phyloP scores from a whole-genome alignment of 331 rosid genomes.

The Saraca asoca region DNA sequence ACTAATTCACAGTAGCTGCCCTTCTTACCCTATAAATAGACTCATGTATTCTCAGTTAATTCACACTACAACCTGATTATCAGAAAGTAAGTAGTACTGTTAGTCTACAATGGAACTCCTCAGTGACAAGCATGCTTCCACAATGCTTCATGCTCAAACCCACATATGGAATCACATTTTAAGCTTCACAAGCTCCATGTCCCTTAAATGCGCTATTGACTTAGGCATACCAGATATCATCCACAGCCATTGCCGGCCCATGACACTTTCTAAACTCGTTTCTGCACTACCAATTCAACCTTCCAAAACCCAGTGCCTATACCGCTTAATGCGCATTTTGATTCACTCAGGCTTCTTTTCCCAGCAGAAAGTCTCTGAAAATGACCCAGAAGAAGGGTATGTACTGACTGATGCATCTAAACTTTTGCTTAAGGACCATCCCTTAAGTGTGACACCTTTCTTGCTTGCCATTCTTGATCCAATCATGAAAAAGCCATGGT shows the following conservation, averaged over 20 bases:
- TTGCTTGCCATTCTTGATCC: slow-evolving; percentile 32
- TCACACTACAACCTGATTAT: not conserved
- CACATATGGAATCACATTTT: slow-evolving; percentile 33
- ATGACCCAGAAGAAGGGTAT: not conserved
- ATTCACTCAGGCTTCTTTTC: slow-evolving; percentile 26
- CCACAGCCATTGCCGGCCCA: slow-evolving; percentile 42
- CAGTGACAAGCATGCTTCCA: not conserved
- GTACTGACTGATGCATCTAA: slow-evolving; percentile 23
- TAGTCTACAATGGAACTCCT: not conserved
- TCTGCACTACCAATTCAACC: slow-evolving; percentile 32
- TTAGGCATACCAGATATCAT: slow-evolving; percentile 46
- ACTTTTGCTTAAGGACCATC: too few species aligned
- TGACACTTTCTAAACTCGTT: slow-evolving; percentile 36
- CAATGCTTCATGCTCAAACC: slow-evolving; percentile 35
- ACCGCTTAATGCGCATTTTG: slow-evolving; percentile 43
- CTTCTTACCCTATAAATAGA: not conserved
- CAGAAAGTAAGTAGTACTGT: not conserved
- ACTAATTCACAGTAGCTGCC: too few species aligned
- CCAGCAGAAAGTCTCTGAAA: not conserved
- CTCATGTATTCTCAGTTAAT: not conserved
- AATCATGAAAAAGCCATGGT: slow-evolving; percentile 23
- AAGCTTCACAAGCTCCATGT: slow-evolving; percentile 40
- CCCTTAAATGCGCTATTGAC: slow-evolving; percentile 45
- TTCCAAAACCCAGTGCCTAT: slow-evolving; percentile 23
- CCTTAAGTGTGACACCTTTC: too few species aligned